phyloP scores from a whole-genome alignment of 2,329 filamentous ascomycete genomes.

The Beauveria rudraprayagi region DNA sequence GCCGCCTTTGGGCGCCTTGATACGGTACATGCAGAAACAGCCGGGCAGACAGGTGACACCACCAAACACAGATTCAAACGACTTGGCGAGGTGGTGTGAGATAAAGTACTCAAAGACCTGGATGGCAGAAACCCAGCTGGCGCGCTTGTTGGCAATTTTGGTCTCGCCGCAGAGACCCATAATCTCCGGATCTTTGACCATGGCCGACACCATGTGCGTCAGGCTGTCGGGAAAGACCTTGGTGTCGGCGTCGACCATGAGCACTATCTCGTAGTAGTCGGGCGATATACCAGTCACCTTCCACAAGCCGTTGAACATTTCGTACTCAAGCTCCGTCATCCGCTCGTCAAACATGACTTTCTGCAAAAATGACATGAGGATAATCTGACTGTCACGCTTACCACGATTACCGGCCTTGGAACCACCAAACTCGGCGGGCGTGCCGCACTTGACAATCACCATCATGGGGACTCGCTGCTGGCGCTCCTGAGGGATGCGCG shows the following conservation, averaged over 20 bases:
- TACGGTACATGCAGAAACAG: constrained; percentile 99
- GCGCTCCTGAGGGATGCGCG: constrained; percentile 70
- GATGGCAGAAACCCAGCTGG: constrained; percentile 93
- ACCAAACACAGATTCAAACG: constrained; percentile 96
- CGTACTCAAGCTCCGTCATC: constrained; percentile 98
- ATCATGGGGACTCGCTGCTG: constrained; percentile 98
- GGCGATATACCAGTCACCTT: constrained; percentile 97
- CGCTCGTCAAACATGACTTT: constrained; percentile 99
- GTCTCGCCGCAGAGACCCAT: constrained; percentile 99
- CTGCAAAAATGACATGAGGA: constrained; percentile 97
- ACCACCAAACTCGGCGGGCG: constrained; percentile 71
- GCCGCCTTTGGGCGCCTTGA: constrained; percentile 96
- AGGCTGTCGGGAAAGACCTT: constrained; percentile 98
- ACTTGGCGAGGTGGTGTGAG: constrained; percentile 92
- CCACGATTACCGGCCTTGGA: constrained; percentile 94
- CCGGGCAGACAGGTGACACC: constrained; percentile 97
- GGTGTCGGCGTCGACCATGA: constrained; percentile 99
- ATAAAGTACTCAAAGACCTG: constrained; percentile 99
- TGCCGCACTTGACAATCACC: constrained; percentile 90
- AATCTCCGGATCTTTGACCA: constrained; percentile 98
- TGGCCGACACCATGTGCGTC: constrained; percentile 97
- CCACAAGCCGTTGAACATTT: constrained; percentile 99
- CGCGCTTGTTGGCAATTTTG: constrained; percentile 97
- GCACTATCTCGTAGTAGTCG: constrained; percentile 94
- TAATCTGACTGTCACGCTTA: constrained; percentile 98